A percentile compares a stretch with the other conserved stretches of the same genome.
Conservation (phyloP, 2,329 filamentous ascomycete species). For the Fusarium subtropicale region DNA sequence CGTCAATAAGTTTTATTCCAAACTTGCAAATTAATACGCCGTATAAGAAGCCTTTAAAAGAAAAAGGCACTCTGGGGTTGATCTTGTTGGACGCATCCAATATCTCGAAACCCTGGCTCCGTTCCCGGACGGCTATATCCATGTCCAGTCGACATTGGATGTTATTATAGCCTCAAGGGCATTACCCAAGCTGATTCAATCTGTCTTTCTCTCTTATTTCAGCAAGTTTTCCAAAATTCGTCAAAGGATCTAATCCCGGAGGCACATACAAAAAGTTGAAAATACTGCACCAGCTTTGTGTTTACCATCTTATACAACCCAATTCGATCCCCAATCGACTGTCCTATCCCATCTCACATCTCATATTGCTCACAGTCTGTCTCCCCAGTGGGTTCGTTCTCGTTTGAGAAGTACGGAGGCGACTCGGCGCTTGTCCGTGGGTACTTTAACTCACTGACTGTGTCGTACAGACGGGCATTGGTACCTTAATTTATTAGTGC, state of each 20-base stretch:
- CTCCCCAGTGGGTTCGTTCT: slow-evolving; percentile 11
- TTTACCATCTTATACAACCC: not conserved
- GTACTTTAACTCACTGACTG: slow-evolving; percentile 11
- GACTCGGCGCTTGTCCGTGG: slow-evolving; percentile 38
- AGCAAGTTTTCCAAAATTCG: not conserved
- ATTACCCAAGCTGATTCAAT: not conserved
- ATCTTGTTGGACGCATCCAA: slow-evolving; percentile 14
- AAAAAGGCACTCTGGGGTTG: not conserved
- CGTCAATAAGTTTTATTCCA: not conserved
- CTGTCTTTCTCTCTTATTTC: not conserved
- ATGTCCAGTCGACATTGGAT: slow-evolving; percentile 9
- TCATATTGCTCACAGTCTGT: not conserved
- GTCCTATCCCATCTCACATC: not conserved
- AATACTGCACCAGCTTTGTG: not conserved
- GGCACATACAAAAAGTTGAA: not conserved
- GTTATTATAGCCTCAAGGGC: not conserved
- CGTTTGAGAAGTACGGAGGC: slow-evolving; percentile 19
- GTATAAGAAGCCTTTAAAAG: not conserved
- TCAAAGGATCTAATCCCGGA: not conserved
- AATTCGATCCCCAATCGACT: not conserved
- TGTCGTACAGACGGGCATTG: slow-evolving; percentile 4
- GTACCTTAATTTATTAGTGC: slow-evolving; percentile 31
- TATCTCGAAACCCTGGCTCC: slow-evolving; percentile 20
- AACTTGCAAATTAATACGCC: not conserved
- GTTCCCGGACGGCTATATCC: slow-evolving; percentile 20